These are phyloP conservation scores for Lanzia echinophila DNA, from an alignment of 2,329 filamentous ascomycete species.

Conservation along the genomic window DNA sequence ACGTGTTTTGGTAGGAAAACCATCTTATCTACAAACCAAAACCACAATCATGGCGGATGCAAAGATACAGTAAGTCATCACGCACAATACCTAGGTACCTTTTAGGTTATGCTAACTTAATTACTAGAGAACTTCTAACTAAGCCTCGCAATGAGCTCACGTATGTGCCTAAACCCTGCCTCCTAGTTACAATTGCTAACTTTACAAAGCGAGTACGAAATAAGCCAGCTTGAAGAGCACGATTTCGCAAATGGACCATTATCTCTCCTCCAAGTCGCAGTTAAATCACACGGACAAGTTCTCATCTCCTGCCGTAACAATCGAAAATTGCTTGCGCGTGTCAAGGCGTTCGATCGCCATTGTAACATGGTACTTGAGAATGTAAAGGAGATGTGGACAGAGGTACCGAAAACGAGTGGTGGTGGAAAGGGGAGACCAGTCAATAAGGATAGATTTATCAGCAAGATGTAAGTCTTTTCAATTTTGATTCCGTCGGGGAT, in stretches of 20 bases:
- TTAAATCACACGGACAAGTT: slow-evolving; percentile 89
- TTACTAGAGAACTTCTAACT: slow-evolving; percentile 70
- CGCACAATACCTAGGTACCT: background rate
- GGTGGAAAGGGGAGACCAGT: slow-evolving; percentile 86
- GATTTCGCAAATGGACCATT: slow-evolving; percentile 75
- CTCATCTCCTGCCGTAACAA: slow-evolving; percentile 98
- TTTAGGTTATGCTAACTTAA: slow-evolving; percentile 15
- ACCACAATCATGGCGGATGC: slow-evolving; percentile 52
- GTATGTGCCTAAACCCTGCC: slow-evolving; percentile 46
- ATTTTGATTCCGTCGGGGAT: background rate
- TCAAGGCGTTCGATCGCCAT: slow-evolving; percentile 97
- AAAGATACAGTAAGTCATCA: slow-evolving; percentile 58
- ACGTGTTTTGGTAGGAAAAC: background rate
- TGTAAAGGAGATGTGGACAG: slow-evolving; percentile 99
- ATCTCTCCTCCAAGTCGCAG: slow-evolving; percentile 93
- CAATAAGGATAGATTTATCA: slow-evolving; percentile 97
- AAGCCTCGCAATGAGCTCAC: slow-evolving; percentile 89
- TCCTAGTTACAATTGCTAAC: slow-evolving; percentile 17
- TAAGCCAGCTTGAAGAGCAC: slow-evolving; percentile 71
- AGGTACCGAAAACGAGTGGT: slow-evolving; percentile 73
- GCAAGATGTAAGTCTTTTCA: slow-evolving; percentile 70
- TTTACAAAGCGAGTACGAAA: slow-evolving; percentile 71
- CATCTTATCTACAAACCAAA: slow-evolving; percentile 19
- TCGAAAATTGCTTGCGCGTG: slow-evolving; percentile 90
- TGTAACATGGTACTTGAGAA: slow-evolving; percentile 99